Evolutionary conservation across 352 stramenopile genomes (phyloP), one percentile per base, ranked within the genome.

Genomic region (Phytophthora pini): DNA sequence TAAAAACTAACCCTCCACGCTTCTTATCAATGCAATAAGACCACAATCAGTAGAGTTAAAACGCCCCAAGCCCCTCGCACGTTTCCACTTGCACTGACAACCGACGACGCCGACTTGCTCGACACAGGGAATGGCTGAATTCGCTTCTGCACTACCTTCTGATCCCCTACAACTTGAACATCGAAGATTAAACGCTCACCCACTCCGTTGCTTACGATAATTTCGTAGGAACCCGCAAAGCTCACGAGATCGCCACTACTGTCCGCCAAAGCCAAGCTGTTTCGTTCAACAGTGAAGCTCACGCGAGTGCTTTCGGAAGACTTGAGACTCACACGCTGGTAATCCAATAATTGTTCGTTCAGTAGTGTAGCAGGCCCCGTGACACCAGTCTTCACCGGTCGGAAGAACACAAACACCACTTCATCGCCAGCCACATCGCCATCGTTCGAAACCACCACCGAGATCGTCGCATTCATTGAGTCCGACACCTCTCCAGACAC

Each of bases 341-440:
- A 90, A 40, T 63, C 65, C 34, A 92, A 92, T 10, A 92, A 65
- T 60, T 92, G 80, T 66, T 88, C 63, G 54, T 92, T 89, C 29
- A 92, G 69, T 22, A 87, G 58, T 34, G 71, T 84, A 17, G 67
- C 80, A 7, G 77, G 76, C 6, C 82, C 82, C 1, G 77, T 84
- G 8, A 64, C 72, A 15, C 81, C 57, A 5, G 73, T 82, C 17
- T 59, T 71, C 6, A 92, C 64, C 12, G 80, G 79, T 4, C 80
- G 79, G 61, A 92, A 92, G 70, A 81, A 90, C 12, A 77, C 82
- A 32, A 92, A 71, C 29, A 92, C 64, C 26, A 92, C 77, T 60
- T 92, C 82, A 26, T 90, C 82, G 13, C 80, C 82, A 2, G 56
- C 68, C 4, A 74, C 53, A 1, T 64, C 26, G 15, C 82, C 82